Conservation (phyloP, 1,139 yeast genomes). For the Meyerozyma sp. region DNA sequence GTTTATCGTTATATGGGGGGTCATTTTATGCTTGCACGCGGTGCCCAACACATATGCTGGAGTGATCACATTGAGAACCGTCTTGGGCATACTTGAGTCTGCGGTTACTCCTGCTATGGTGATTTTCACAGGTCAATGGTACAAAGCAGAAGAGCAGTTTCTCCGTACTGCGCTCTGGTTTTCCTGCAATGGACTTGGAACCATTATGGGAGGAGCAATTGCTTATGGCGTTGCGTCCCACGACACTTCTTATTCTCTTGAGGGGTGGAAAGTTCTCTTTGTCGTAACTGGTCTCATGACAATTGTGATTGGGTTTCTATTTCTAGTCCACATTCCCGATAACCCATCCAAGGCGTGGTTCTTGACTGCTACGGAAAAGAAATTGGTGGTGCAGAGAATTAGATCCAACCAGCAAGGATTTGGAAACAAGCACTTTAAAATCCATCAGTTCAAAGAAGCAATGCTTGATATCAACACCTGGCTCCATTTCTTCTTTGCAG, state of each 20-base stretch:
- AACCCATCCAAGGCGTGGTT: conserved; percentile 48
- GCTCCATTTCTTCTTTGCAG: conserved; percentile 33
- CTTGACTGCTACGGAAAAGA: conserved; percentile 7
- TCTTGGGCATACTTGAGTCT: conserved; percentile 54
- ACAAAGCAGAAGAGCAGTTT: conserved; percentile 45
- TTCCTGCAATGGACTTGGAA: conserved; percentile 47
- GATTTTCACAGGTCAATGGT: conserved; percentile 51
- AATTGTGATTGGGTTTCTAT: conserved; percentile 35
- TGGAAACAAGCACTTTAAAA: conserved; percentile 50
- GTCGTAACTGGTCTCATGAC: conserved; percentile 45
- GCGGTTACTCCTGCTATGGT: conserved; percentile 51
- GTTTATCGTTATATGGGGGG: conserved; percentile 45
- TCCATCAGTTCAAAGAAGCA: conserved; percentile 51
- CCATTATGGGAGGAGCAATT: conserved; percentile 48
- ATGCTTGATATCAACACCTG: conserved; percentile 40
- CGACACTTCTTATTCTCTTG: conserved; percentile 25
- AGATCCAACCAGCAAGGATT: conserved; percentile 48
- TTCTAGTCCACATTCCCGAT: conserved; percentile 46
- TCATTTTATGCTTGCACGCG: conserved; percentile 36
- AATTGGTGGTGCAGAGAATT: conserved; percentile 16
- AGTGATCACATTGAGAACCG: conserved; percentile 36
- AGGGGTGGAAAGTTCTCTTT: conserved; percentile 44
- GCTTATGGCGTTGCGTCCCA: conserved; percentile 42
- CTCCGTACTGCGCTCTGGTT: conserved; percentile 46
- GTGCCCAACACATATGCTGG: conserved; percentile 30